These are phyloP conservation scores for Cercophora scortea DNA, from an alignment of 495 filamentous ascomycete genomes.

Conservation along the genomic window DNA sequence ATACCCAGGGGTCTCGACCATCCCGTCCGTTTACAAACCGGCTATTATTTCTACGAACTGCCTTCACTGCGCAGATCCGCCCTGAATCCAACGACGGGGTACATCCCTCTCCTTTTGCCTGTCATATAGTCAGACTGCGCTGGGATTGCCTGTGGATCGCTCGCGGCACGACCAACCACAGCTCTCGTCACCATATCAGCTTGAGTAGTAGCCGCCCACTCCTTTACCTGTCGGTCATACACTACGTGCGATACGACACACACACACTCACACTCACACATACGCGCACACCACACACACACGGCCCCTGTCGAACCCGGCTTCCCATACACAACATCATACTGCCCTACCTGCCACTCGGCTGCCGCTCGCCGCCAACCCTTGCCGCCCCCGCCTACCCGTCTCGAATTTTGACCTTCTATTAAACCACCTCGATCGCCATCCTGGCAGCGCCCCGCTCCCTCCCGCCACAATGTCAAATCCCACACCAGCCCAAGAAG, in stretches of 20 bases:
- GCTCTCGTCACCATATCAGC: not conserved
- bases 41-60: not conserved
- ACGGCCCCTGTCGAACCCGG: slow-evolving; percentile 10
- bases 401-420: slow-evolving; percentile 12
- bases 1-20: slow-evolving; percentile 11
- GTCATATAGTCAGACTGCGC: not conserved
- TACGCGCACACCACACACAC: not conserved
- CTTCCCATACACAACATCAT: slow-evolving; percentile 13
- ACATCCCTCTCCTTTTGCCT: not conserved
- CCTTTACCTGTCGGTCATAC: not conserved
- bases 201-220: not conserved
- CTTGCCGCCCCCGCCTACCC: slow-evolving; percentile 4
- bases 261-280: not conserved
- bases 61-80: slow-evolving; percentile 2
- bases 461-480: slow-evolving; percentile 44
- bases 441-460: not conserved
- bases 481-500: slow-evolving; percentile 65
- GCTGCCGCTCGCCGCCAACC: slow-evolving; percentile 4
- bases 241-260: slow-evolving; percentile 1
- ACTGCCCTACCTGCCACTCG: slow-evolving; percentile 19
- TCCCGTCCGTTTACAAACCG: slow-evolving; percentile 4
- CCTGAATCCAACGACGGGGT: not conserved
- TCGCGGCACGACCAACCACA: not conserved
- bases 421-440: slow-evolving; percentile 9
- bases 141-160: not conserved